Conservation (phyloP, 2,329 filamentous ascomycete genomes). For the Ophiobolus disseminans region DNA sequence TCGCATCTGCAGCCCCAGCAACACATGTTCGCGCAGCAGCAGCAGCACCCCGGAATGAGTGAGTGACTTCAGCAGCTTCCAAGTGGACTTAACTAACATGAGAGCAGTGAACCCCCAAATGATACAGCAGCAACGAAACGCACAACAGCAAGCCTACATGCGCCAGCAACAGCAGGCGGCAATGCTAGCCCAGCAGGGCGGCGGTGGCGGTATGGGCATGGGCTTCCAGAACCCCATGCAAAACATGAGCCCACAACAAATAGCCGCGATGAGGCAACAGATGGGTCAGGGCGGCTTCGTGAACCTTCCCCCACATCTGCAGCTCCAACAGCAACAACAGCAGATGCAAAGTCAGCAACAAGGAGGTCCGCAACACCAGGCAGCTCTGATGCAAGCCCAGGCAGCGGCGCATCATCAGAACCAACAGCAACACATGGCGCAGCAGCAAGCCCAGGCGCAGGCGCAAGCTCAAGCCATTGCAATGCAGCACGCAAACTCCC, state of each 20-base stretch:
- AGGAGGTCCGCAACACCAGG: constrained; percentile 49
- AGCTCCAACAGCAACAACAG: constrained; percentile 54
- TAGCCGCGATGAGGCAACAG: constrained; percentile 33
- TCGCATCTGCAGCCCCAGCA: constrained; percentile 73
- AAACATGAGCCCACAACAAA: constrained; percentile 53
- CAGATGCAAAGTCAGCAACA: constrained; percentile 52
- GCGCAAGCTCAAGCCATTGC: constrained; percentile 53
- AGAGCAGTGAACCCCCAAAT: constrained; percentile 48
- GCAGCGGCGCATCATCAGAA: constrained; percentile 49
- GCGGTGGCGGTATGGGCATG: constrained; percentile 62
- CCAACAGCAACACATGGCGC: constrained; percentile 53
- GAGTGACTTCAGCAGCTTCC: constrained; percentile 24
- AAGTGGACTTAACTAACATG: constrained; percentile 11
- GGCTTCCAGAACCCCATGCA: constrained; percentile 63
- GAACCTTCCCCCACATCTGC: constrained; percentile 46
- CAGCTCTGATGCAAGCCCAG: constrained; percentile 56
- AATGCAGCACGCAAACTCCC: constrained; percentile 58
- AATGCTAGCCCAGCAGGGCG: constrained; percentile 60
- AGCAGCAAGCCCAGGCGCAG: constrained; percentile 49
- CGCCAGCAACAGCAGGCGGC: constrained; percentile 61
- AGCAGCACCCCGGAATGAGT: constrained; percentile 50
- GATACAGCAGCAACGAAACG: constrained; percentile 50
- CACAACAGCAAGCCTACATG: constrained; percentile 58
- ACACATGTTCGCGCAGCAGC: constrained; percentile 62
- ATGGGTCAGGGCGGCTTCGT: constrained; percentile 34